Percentiles rank a stretch among this genome's conserved stretches.
phyloP scores from a whole-genome alignment of 1,284 basidiomycete species.

The Ustilago lituana region DNA sequence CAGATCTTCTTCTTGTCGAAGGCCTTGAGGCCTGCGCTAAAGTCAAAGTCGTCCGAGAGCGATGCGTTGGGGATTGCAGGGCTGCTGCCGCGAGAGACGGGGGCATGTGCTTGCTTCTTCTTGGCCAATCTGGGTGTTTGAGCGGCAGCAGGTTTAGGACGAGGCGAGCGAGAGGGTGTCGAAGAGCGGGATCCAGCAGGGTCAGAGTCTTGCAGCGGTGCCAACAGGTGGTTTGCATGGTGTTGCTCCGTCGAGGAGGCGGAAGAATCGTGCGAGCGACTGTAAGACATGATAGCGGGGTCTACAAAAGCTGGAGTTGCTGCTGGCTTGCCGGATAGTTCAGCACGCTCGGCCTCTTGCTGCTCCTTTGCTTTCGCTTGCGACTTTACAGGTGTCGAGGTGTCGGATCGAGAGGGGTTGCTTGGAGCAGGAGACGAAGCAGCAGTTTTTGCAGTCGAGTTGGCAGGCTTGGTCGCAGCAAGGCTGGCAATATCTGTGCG shows the following conservation, averaged over 20 bases:
- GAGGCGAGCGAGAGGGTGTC: conserved; percentile 43
- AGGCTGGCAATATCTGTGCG: conserved; percentile 41
- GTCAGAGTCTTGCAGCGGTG: conserved; percentile 16
- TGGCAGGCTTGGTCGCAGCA: conserved; percentile 19
- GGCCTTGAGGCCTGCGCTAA: conserved; percentile 38
- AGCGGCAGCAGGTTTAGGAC: conserved; percentile 24
- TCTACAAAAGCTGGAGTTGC: conserved; percentile 14
- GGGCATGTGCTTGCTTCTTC: conserved; percentile 16
- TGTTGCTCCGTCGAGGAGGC: neutral
- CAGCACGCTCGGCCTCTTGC: neutral
- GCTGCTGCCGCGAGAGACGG: conserved; percentile 20
- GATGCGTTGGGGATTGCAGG: conserved; percentile 30
- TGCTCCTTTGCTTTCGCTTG: conserved; percentile 17
- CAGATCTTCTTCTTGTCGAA: conserved; percentile 52
- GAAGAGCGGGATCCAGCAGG: conserved; percentile 29
- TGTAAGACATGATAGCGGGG: conserved; percentile 29
- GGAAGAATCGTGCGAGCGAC: conserved; percentile 3
- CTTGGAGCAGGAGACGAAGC: conserved; percentile 1
- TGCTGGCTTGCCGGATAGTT: conserved; percentile 2
- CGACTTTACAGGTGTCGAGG: conserved; percentile 8
- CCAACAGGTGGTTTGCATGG: conserved; percentile 9
- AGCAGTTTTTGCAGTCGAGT: neutral
- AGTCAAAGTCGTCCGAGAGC: conserved; percentile 42
- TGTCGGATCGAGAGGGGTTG: conserved; percentile 4
- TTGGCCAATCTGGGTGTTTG: conserved; percentile 23